Evolutionary conservation across 768 basidiomycete genomes (phyloP), one percentile per base, ranked within the genome.

Genomic region (Lactifluus pinguis): DNA sequence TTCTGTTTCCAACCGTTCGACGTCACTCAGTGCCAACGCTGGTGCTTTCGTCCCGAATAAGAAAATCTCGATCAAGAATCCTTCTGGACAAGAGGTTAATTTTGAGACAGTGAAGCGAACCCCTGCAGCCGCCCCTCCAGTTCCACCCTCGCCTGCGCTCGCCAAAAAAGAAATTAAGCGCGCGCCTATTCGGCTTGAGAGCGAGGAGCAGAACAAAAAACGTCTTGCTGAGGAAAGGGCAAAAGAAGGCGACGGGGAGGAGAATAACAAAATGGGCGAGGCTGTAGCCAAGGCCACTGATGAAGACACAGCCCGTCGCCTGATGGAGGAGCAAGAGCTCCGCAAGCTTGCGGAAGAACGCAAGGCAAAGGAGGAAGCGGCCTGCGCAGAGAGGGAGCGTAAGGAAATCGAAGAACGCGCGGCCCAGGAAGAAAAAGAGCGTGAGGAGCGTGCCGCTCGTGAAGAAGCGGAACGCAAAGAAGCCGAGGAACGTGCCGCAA

Each of bases 141-240:
- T 77, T 42, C 65, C 65, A 13, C 9, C 59, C 4, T 58, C 65
- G 38, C 58, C 65, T 3, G 30, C 47, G 14, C 17, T 47, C 10
- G 29, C 42, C 48, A 64, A 60, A 52, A 59, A 63, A 60, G 67
- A 65, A 17, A 19, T 63, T 17, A 69, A 66, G 49, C 62, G 71
- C 8, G 55, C 69, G 25, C 69, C 72, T 9, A 75, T 91, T 34
- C 80, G 87, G 62, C 80, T 91, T 63, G 87, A 91, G 75, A 83
- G 75, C 15, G 77, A 77, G 68, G 79, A 83, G 55, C 79, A 80
- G 30, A 82, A 82, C 68, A 72, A 73, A 66, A 77, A 76, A 70
- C 72, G 79, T 11, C 63, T 79, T 64, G 78, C 76, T 21, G 75
- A 76, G 59, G 78, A 79, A 66, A 72, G 76, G 53, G 80, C 73